Evolutionary conservation across 768 basidiomycete genomes (phyloP), one percentile per base, ranked within the genome.

Genomic region (Boletellus ananas): DNA sequence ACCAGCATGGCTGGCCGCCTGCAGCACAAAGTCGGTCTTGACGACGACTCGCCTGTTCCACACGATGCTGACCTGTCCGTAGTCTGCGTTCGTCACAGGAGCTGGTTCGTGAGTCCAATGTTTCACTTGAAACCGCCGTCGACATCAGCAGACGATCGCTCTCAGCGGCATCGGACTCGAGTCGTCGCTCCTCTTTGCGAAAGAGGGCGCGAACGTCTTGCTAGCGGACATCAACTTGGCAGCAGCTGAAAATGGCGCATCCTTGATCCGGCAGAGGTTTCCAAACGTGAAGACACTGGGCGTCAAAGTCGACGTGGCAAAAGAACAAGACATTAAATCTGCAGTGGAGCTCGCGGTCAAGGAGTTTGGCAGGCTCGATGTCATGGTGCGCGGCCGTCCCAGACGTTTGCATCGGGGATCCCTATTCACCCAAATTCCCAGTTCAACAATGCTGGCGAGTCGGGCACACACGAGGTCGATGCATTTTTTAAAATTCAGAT

Each of bases 121-220:
- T 39, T 40, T 18, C 20, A 11, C 17, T n/a, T n/a, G n/a, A 33
- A 13, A 31, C 39, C n/a, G 14, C 10, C 17, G 35, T 41, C 38
- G 21, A 44, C 48, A 12, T 14, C 16, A 48, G 20, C 56, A 49
- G 44, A 56, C 46, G 45, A 58, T 56, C 49, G 17, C 25, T 29
- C 34, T 37, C 68, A 97, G 94, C 49, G 96, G 96, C 1, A 96
- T 99, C 67, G 96, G 96, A 23, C 80, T 98, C 42, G 94, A 99
- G 72, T 88, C 94, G 0, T 84, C 93, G n/a, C 77, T 97, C 52
- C 79, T 97, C 40, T 99, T 99, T 67, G 95, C 95, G 2, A 79
- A 81, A 54, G 96, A 99, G 68, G 94, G 95, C 21, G 93, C 93
- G n/a, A 81, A 85, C 60, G 83, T 98, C 52, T 65, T 97, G 38